Evolutionary conservation across 177 flowering plant species (phyloP), one percentile per base, ranked within the genome.

Genomic region (Vitis hybrid): DNA sequence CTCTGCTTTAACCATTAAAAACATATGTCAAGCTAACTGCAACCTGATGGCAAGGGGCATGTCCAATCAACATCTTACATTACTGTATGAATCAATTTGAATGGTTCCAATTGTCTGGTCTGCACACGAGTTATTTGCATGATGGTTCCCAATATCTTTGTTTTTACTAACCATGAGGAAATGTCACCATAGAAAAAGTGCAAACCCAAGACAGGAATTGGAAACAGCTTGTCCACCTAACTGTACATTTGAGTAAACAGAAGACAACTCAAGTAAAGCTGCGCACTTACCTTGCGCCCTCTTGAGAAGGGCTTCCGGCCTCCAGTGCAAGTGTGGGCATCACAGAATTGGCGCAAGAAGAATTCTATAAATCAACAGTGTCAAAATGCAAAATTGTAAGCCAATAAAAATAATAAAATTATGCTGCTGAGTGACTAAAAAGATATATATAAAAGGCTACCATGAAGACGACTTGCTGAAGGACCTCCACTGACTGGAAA

Each of bases 301-400:
- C 86, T 84, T 20, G 93, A 51, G 67, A 92, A 92, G 10, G 96
- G 94, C 69, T 91, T 87, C 56, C 6, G 74, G 52, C 76, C 69
- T 70, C 85, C 88, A 12, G 78, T 71, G 80, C 94, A 92, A 50
- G 89, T 83, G 77, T 88, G 97, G 22, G 92, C 88, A 80, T 89
- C 92, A 63, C 96, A 92, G 68, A 92, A 92, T 76, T 91, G 96
- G 60, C 83, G 91, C 81, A 92, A 68, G 79, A 92, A 92, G 66
- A 92, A 78, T 60, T 92, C 97, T 92, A 80, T 69, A 64, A 70
- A 66, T 14, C 2, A 61, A 13, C 3, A 56, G 3, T 3, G 68
- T 17, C 18, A 59, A 51, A 22, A 33, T 33, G 44, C 44, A 22
- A 33, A 33, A 5, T 33, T 10, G 62, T 28, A 14, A 31, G 65